Percentiles rank a stretch among this genome's conserved stretches.
Evolutionary conservation across 495 filamentous ascomycete species (phyloP).

Genomic region (Usnea hakonensis): DNA sequence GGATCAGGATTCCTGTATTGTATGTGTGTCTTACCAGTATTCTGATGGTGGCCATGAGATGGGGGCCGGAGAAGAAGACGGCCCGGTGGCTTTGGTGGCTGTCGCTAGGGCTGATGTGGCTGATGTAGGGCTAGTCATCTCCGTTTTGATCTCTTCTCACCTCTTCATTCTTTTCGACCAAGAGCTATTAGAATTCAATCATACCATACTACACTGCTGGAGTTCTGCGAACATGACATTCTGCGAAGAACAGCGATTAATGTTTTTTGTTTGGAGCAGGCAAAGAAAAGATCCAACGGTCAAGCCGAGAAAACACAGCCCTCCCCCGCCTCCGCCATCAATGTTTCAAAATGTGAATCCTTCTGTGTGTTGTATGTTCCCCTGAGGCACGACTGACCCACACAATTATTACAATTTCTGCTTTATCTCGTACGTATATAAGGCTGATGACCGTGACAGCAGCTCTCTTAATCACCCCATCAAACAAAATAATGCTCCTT

Average conservation of each 20-base stretch:
- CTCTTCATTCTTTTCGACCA: neutral
- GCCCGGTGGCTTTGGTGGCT: neutral
- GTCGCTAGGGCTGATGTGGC: neutral
- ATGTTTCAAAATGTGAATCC: neutral
- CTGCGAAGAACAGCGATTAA: neutral
- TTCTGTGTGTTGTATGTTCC: neutral
- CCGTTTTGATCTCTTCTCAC: neutral
- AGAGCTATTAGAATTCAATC: too few relatives aligned
- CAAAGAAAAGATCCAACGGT: too few relatives aligned
- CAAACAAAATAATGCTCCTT: too few relatives aligned
- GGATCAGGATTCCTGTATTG: too few relatives aligned
- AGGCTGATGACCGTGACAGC: too few relatives aligned
- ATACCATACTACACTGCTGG: too few relatives aligned
- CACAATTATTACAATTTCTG: too few relatives aligned
- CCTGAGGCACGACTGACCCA: neutral
- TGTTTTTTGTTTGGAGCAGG: neutral
- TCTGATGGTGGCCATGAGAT: constrained; percentile 19
- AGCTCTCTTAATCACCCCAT: too few relatives aligned
- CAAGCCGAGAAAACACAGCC: neutral
- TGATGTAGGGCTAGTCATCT: too few relatives aligned
- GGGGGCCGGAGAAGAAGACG: constrained; percentile 3
- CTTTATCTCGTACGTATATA: neutral
- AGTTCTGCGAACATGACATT: too few relatives aligned
- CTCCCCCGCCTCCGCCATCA: neutral
- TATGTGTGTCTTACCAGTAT: constrained; percentile 9